Percentiles rank a stretch among this genome's conserved stretches.
These are phyloP conservation scores for Fusarium agapanthi DNA, from an alignment of 2,329 filamentous ascomycete species.

Conservation along the genomic window DNA sequence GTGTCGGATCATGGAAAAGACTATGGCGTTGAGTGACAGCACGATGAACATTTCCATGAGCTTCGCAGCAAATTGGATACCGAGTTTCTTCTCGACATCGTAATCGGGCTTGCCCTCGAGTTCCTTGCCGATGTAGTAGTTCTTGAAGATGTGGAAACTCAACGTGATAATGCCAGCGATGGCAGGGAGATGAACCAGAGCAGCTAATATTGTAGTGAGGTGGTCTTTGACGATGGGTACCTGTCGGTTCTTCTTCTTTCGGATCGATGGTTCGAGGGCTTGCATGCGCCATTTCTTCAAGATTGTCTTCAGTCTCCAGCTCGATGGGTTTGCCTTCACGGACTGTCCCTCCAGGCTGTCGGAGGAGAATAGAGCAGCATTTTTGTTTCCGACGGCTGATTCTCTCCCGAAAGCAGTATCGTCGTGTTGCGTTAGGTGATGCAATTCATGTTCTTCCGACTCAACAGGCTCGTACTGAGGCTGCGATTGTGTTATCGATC, in stretches of 20 bases:
- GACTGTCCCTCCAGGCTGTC: neutral
- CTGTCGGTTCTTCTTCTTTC: constrained; percentile 8
- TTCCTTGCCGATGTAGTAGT: constrained; percentile 37
- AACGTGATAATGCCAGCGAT: constrained; percentile 26
- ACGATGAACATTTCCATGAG: constrained; percentile 37
- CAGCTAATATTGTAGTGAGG: constrained; percentile 17
- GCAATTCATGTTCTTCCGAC: constrained; percentile 8
- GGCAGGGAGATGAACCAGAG: constrained; percentile 27
- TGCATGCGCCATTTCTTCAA: constrained; percentile 34
- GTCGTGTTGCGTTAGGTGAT: neutral
- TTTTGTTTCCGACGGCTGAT: neutral
- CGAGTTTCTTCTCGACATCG: constrained; percentile 32
- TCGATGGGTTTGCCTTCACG: neutral
- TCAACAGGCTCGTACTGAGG: constrained; percentile 29
- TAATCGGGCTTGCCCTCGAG: constrained; percentile 26
- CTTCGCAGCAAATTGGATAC: constrained; percentile 33
- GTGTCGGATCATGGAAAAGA: constrained; percentile 30
- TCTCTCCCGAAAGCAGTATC: neutral
- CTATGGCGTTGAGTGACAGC: constrained; percentile 24
- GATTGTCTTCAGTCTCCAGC: constrained; percentile 23
- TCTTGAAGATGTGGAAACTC: constrained; percentile 37
- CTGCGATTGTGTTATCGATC: neutral
- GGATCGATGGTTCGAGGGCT: neutral
- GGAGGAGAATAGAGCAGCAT: neutral
- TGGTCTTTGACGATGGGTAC: constrained; percentile 33